Evolutionary conservation across 2,329 filamentous ascomycete genomes (phyloP), one percentile per base, ranked within the genome.

Genomic region (Hysterium pulicare): DNA sequence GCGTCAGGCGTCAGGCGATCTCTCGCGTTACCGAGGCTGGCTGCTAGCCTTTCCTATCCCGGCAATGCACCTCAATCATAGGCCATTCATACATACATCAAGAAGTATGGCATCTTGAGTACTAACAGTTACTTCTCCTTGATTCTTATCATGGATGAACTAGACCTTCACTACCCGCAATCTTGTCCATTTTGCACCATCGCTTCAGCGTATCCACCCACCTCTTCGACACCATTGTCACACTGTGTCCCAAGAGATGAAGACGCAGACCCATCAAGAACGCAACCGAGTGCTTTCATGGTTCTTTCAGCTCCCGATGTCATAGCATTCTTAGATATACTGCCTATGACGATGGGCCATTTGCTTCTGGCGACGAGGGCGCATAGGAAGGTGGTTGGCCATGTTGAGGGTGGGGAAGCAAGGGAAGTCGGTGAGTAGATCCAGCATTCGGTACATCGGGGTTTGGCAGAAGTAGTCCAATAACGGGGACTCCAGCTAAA

Each of bases 321-420:
- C 21, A 71, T 97, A 49, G 90, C 90, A 32, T 97, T 97, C 69
- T 77, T 97, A 55, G 91, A 97, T 70, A 95, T 96, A 58, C 79
- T 94, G 73, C 93, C 93, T 1, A 80, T 97, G 39, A 86, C 87
- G 0, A 75, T 75, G 1, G 90, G 90, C 1, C 91, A 97, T 72
- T 68, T 96, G 5, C 78, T 97, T 0, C 77, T 97, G 24, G 87
- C 85, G 41, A 86, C 90, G 7, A 79, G 93, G 31, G 62, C 72
- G 26, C 93, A 97, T 72, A 79, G 82, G 43, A 79, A 83, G 49
- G 95, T 90, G 62, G 74, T 96, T 28, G 83, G 81, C 2, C 86
- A 90, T 60, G 75, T 90, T 38, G 75, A 73, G 0, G 69, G 78
- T 1, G 62, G 64, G 35, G 86, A 90, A 62, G 79, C 83, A 19